Evolutionary conservation across 495 filamentous ascomycete species (phyloP).

Genomic region (Trichoderma orchidacearum): DNA sequence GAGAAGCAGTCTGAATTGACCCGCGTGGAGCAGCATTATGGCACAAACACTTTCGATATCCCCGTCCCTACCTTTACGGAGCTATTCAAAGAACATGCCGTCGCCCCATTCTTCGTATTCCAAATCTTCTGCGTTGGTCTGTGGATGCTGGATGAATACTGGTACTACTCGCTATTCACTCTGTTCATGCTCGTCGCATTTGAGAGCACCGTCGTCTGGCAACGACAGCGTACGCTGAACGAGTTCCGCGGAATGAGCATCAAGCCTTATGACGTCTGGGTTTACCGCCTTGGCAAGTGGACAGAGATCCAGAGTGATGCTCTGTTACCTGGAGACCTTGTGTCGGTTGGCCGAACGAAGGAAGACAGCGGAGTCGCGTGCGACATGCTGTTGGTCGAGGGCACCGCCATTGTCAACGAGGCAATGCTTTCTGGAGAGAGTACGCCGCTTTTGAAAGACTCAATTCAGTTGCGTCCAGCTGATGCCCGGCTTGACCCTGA

Average conservation of each 20-base stretch:
- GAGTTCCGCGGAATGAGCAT: conserved; percentile 99
- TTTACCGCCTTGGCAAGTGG: conserved; percentile 78
- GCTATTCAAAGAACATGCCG: conserved; percentile 95
- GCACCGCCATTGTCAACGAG: conserved; percentile 95
- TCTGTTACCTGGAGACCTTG: conserved; percentile 89
- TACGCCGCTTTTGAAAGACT: conserved; percentile 92
- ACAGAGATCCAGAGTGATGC: conserved; percentile 82
- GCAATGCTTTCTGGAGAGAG: conserved; percentile 98
- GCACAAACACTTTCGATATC: conserved; percentile 94
- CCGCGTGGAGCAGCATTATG: conserved; percentile 79
- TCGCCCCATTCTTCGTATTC: conserved; percentile 98
- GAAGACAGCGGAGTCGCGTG: conserved; percentile 95
- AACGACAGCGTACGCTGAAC: conserved; percentile 88
- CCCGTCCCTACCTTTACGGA: conserved; percentile 91
- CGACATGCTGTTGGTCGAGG: conserved; percentile 90
- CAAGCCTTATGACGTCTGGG: conserved; percentile 90
- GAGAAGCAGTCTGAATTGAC: conserved; percentile 56
- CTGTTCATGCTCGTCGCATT: conserved; percentile 96
- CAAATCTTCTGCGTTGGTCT: conserved; percentile 97
- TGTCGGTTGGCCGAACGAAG: conserved; percentile 87
- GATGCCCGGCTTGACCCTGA: conserved; percentile 81
- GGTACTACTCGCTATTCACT: conserved; percentile 99
- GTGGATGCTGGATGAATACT: conserved; percentile 99
- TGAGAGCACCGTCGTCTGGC: conserved; percentile 98
- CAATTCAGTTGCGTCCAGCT: conserved; percentile 76